Percentiles rank a stretch among this genome's conserved stretches.
These are phyloP conservation scores for Ceratobasidium sp. DNA, from an alignment of 1,284 basidiomycete genomes.

Conservation along the genomic window DNA sequence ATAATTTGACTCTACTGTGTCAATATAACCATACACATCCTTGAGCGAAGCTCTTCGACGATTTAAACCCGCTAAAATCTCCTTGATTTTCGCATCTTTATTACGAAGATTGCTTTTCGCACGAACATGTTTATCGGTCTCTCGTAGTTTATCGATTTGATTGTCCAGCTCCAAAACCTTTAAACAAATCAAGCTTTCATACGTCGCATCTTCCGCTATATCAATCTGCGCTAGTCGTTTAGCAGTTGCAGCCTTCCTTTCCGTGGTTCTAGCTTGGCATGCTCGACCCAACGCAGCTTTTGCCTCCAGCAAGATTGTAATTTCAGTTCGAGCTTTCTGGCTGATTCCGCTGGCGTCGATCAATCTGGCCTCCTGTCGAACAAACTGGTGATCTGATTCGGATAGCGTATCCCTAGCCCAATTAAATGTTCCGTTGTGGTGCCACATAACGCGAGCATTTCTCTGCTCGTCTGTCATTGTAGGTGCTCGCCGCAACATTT, in stretches of 20 bases:
- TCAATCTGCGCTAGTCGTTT: neutral
- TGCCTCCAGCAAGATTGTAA: neutral
- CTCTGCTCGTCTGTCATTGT: neutral
- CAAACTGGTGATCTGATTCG: neutral
- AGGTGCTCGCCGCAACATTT: slow-evolving; percentile 3
- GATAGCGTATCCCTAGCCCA: slow-evolving; percentile 5
- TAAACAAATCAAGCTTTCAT: neutral
- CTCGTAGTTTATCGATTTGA: slow-evolving; percentile 25
- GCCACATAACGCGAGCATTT: slow-evolving; percentile 22
- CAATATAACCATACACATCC: neutral
- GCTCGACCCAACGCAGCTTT: neutral
- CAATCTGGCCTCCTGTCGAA: slow-evolving; percentile 3
- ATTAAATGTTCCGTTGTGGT: neutral
- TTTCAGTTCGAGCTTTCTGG: neutral
- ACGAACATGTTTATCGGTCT: neutral
- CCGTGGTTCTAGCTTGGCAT: neutral
- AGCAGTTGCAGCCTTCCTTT: neutral
- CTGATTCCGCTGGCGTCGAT: slow-evolving; percentile 9
- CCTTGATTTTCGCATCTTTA: slow-evolving; percentile 2
- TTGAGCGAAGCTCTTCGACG: neutral
- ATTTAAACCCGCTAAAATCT: neutral
- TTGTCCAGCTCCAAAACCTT: neutral
- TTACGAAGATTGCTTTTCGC: slow-evolving; percentile 7
- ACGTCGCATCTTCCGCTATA: neutral
- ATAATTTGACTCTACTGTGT: neutral